These are phyloP conservation scores for Lipomyces yamanashiensis DNA, from an alignment of 805 yeast genomes.

Conservation along the genomic window DNA sequence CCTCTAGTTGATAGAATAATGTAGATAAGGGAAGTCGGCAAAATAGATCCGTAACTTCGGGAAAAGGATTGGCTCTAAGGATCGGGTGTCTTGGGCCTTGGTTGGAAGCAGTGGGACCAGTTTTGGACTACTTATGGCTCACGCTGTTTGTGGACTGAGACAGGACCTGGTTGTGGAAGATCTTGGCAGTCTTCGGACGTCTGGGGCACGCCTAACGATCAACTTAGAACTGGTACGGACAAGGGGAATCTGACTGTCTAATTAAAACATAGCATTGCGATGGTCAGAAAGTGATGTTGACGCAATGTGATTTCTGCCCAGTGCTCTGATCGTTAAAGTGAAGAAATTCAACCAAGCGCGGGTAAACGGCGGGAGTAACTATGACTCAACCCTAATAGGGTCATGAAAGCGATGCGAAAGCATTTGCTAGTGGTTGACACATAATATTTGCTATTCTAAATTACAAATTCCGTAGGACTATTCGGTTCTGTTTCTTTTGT, in stretches of 20 bases:
- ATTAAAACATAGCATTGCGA: constrained; percentile 54
- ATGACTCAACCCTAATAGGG: too few relatives aligned
- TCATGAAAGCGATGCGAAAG: too few relatives aligned
- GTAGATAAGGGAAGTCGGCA: constrained; percentile 54
- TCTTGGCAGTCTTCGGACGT: constrained; percentile 25
- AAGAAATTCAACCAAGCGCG: constrained; percentile 53
- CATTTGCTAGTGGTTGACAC: too few relatives aligned
- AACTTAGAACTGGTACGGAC: constrained; percentile 43
- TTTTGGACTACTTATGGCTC: constrained; percentile 8
- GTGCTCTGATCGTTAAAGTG: constrained; percentile 52
- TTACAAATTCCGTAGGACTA: too few relatives aligned
- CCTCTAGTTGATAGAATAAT: constrained; percentile 51
- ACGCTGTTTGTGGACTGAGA: constrained; percentile 6
- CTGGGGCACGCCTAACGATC: constrained; percentile 39
- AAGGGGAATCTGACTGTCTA: constrained; percentile 54
- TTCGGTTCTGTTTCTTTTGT: too few relatives aligned
- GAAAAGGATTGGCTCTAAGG: constrained; percentile 53
- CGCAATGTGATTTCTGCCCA: constrained; percentile 55
- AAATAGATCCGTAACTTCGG: constrained; percentile 52
- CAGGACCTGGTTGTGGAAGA: constrained; percentile 14
- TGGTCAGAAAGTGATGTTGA: constrained; percentile 52
- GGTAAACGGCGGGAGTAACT: constrained; percentile 56
- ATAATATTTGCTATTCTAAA: too few relatives aligned
- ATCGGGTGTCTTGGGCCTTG: constrained; percentile 50
- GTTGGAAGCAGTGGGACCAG: constrained; percentile 46